Evolutionary conservation across 345 rosid genomes (phyloP).

Genomic region (Cochlearia excelsa): DNA sequence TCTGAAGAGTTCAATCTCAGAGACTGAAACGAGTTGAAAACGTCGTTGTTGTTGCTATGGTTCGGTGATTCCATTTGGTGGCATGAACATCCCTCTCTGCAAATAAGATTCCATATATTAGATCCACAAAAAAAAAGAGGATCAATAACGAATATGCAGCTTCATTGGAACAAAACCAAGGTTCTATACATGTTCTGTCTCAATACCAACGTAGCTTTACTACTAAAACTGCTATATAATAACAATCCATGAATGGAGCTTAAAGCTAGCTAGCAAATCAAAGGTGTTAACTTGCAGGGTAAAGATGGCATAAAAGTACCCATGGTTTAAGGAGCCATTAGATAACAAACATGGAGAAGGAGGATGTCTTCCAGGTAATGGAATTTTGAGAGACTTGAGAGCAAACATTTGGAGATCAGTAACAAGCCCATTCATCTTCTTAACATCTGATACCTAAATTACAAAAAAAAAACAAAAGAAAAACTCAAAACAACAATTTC

Average conservation of each 20-base stretch:
- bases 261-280: neutral
- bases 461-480: constrained; percentile 3
- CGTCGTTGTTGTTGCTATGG: constrained; percentile 22
- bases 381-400: constrained; percentile 70
- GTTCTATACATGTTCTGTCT: too few relatives aligned
- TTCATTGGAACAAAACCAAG: constrained; percentile 1
- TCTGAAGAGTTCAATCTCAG: constrained; percentile 47
- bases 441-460: constrained; percentile 78
- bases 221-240: neutral
- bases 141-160: constrained; percentile 6
- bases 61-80: constrained; percentile 34
- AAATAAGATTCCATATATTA: constrained; percentile 26
- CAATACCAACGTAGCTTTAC: too few relatives aligned
- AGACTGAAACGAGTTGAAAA: constrained; percentile 65
- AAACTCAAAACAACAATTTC: too few relatives aligned
- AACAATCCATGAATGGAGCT: neutral
- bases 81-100: constrained; percentile 47
- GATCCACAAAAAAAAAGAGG: constrained; percentile 1
- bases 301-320: constrained; percentile 39
- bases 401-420: constrained; percentile 98
- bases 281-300: constrained; percentile 7
- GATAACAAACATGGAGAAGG: constrained; percentile 69
- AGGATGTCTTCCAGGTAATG: constrained; percentile 89
- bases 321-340: constrained; percentile 41
- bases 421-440: constrained; percentile 32